Evolutionary conservation across 495 filamentous ascomycete genomes (phyloP), one percentile per base, ranked within the genome.

Genomic region (Sabuloglossum arenarium): DNA sequence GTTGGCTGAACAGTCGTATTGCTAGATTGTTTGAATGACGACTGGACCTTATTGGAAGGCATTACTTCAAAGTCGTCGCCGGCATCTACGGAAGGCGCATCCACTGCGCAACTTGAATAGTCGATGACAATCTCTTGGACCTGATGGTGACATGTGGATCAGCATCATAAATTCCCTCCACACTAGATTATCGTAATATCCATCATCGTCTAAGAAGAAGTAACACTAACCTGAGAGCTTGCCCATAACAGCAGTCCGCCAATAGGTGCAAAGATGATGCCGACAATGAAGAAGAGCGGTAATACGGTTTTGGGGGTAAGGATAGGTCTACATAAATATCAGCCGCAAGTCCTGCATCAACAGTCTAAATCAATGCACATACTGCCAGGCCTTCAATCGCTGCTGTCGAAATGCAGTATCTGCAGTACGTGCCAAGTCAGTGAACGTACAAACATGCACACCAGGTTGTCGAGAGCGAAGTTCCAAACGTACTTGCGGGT

Each of bases 401-500:
- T 95, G 88, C 65, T 94, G 88, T 57, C 88, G 77, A 64, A 94
- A 95, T 25, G 88, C 88, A 54, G 87, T 95, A 73, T 94, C 85
- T 37, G 24, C 21, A 10, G 11, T 34, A 14, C 21, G 28, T 21
- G 19, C 8, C 6, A 27, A 1, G 8, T 55, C 25, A 32, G 42
- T 8, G 30, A 28, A 56, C 16, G 37, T 47, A 23, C 54, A 28
- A 16, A 0, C 8, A 45, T 19, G 21, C 27, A 14, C 27, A 16
- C 55, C 19, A 12, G 24, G 19, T 19, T 6, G 27, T 19, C 27
- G 16, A 16, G 0, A 12, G 25, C 21, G 24, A 34, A 32, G 63
- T 28, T 53, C 30, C 34, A 53, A 37, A 30, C 54, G 50, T 59
- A 43, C 56, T 59, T 56, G 65, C 83, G 69, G 68, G 88, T 84